These are phyloP conservation scores for Verticillium alfalfae DNA, from an alignment of 2,329 filamentous ascomycete species.

Conservation along the genomic window DNA sequence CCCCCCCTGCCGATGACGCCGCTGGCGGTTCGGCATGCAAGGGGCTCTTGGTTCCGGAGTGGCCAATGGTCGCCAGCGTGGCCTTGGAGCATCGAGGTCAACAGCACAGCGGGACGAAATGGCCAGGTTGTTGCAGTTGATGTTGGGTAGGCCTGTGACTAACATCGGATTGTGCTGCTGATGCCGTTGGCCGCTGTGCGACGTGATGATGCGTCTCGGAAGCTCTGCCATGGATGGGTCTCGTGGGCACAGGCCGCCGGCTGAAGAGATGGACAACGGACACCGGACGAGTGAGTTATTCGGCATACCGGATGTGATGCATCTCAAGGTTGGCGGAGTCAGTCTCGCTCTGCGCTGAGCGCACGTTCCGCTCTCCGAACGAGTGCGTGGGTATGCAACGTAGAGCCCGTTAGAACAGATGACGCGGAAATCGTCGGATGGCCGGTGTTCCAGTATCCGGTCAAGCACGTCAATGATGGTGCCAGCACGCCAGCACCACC, in stretches of 20 bases:
- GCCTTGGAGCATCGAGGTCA: background rate
- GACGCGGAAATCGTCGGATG: background rate
- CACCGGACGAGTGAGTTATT: background rate
- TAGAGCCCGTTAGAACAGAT: background rate
- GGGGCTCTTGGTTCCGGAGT: background rate
- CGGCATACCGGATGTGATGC: background rate
- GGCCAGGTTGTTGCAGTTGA: background rate
- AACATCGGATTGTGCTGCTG: background rate
- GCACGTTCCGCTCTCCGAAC: background rate
- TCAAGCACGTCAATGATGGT: background rate
- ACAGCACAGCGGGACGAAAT: background rate
- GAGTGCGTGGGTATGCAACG: background rate
- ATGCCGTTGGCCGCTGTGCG: background rate
- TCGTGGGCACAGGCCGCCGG: background rate
- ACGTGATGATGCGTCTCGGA: background rate
- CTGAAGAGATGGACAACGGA: background rate
- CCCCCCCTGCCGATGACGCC: background rate
- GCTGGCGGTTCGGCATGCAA: background rate
- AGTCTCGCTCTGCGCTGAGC: background rate
- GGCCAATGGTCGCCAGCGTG: background rate
- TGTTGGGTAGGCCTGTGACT: background rate
- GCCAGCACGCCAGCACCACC: background rate
- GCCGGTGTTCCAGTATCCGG: background rate
- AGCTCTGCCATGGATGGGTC: background rate
- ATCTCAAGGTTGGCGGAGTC: background rate